Conservation (phyloP, 805 yeast species). For the Myxozyma lipomycoides region DNA sequence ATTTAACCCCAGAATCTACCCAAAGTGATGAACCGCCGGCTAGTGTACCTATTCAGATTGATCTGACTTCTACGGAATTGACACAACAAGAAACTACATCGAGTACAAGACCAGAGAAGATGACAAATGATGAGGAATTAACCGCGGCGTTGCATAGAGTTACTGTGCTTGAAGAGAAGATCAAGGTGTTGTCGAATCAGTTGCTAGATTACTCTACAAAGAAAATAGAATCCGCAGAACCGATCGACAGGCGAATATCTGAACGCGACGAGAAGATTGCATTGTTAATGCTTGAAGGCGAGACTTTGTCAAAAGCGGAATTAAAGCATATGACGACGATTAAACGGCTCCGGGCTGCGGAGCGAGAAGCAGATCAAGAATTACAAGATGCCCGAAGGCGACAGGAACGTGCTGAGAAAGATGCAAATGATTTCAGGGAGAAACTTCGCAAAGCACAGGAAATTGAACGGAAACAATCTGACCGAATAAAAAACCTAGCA, state of each 20-base stretch:
- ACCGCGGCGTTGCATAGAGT: constrained; percentile 25
- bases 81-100: too few relatives aligned
- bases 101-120: background rate
- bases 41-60: too few relatives aligned
- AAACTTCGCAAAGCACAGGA: constrained; percentile 25
- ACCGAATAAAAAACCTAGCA: constrained; percentile 29
- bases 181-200: constrained; percentile 35
- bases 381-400: constrained; percentile 35
- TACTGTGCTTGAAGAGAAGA: constrained; percentile 32
- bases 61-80: too few relatives aligned
- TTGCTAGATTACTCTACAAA: constrained; percentile 19
- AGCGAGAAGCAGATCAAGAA: constrained; percentile 39
- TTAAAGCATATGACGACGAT: constrained; percentile 62
- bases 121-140: constrained; percentile 17
- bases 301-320: constrained; percentile 65
- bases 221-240: constrained; percentile 10
- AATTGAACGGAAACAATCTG: constrained; percentile 30
- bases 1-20: too few relatives aligned
- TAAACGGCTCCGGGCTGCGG: constrained; percentile 54
- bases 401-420: constrained; percentile 37
- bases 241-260: constrained; percentile 30
- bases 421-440: constrained; percentile 41
- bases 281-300: constrained; percentile 71
- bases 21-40: too few relatives aligned
- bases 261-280: constrained; percentile 60